Conservation (phyloP, 768 basidiomycete species). For the Amanita thiersii region DNA sequence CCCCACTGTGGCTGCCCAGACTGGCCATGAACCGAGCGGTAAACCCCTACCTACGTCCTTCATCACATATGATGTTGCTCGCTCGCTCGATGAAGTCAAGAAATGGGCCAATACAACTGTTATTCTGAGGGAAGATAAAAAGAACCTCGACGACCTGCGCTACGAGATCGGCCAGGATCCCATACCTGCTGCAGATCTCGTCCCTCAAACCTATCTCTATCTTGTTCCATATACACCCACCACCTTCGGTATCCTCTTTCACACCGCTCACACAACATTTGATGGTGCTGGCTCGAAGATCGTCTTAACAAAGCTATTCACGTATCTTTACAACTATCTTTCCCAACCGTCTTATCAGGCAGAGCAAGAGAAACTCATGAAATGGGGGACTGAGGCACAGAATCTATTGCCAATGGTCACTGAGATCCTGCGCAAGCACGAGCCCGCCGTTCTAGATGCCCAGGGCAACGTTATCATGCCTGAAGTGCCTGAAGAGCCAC, state of each 20-base stretch:
- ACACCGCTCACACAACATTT: constrained; percentile 13
- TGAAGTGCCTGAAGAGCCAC: constrained; percentile 10
- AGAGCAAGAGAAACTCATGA: constrained; percentile 5
- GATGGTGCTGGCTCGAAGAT: constrained; percentile 14
- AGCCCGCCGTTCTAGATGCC: constrained; percentile 9
- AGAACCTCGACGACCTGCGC: constrained; percentile 13
- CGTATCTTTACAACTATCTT: constrained; percentile 11
- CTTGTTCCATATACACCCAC: constrained; percentile 12
- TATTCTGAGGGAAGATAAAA: constrained; percentile 7
- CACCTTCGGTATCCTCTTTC: constrained; percentile 13
- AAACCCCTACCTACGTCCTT: constrained; percentile 10
- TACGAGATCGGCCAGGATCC: constrained; percentile 14
- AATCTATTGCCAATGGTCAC: constrained; percentile 12
- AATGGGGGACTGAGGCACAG: constrained; percentile 10
- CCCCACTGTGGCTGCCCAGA: constrained; percentile 12
- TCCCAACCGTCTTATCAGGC: constrained; percentile 6
- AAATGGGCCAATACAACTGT: constrained; percentile 11
- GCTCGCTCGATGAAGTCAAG: constrained; percentile 11
- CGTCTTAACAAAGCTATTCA: constrained; percentile 12
- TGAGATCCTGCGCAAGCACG: constrained; percentile 12
- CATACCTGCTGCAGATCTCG: constrained; percentile 13
- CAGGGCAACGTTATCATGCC: not conserved
- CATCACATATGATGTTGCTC: constrained; percentile 13
- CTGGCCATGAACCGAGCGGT: constrained; percentile 11
- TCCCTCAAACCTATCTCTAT: constrained; percentile 14